Evolutionary conservation across 2,329 filamentous ascomycete species (phyloP), one percentile per base, ranked within the genome.

Genomic region (Coniochaeta sp.): DNA sequence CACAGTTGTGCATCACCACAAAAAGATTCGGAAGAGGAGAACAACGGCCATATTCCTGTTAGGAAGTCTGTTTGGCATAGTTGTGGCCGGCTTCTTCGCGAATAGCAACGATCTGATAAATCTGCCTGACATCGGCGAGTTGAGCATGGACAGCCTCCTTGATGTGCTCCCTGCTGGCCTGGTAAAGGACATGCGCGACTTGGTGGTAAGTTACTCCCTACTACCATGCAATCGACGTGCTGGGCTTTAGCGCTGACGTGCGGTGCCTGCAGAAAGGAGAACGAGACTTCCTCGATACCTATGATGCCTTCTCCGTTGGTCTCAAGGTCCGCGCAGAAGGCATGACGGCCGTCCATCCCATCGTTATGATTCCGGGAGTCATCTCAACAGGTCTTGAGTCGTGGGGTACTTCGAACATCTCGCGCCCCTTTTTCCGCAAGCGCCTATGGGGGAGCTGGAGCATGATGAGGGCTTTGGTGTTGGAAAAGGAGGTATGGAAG

Each of bases 391-490:
- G 95, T 1, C 82, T 99, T 26, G 95, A 99, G 75, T 96, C 91
- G 56, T 99, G 95, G 95, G 91, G 93, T 4, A 98, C 95, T 0
- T 87, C 89, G 58, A 90, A 93, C 69, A 79, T 81, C 47, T 96
- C 93, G 8, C 84, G 91, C 38, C 89, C 89, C 62, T 99, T 98
- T 75, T 99, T 99, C 74, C 83, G 95, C 64, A 96, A 96, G 76
- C 82, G 95, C 59, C 77, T 99, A 57, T 99, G 95, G 95, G 95
- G 95, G 5, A 96, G 91, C 67, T 99, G 96, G 95, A 96, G 86
- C 64, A 99, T 99, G 95, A 97, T 99, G 92, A 85, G 89, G 57
- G 93, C 95, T 0, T 77, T 99, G 65, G 91, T 99, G 1, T 76
- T 96, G 68, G 95, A 98, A 73, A 97, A 98, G 74, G 88, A 96